Evolutionary conservation across 2,329 filamentous ascomycete species (phyloP).

Genomic region (Paradendryphiella salina): DNA sequence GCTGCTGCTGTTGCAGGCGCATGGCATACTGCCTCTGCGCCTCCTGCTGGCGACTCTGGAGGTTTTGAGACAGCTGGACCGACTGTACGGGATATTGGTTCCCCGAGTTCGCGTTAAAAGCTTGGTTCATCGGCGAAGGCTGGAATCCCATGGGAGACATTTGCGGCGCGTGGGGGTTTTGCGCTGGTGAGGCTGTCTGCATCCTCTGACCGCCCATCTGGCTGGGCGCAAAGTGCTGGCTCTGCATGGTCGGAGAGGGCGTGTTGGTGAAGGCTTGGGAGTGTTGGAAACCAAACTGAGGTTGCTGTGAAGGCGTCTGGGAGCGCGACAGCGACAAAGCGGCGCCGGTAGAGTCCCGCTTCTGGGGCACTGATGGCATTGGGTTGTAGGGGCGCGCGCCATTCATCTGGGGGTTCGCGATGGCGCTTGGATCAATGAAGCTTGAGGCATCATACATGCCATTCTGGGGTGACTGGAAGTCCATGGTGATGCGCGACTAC

Average conservation of each 20-base stretch:
- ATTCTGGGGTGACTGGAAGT: constrained; percentile 45
- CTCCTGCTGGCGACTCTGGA: constrained; percentile 57
- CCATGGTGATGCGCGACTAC: constrained; percentile 38
- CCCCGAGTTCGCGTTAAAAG: constrained; percentile 47
- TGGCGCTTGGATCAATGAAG: constrained; percentile 48
- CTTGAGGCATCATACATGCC: constrained; percentile 43
- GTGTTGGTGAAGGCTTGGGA: constrained; percentile 80
- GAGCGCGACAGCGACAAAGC: constrained; percentile 92
- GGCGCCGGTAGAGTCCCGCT: constrained; percentile 82
- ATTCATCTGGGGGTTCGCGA: constrained; percentile 58
- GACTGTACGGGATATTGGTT: constrained; percentile 52
- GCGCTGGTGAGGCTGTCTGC: constrained; percentile 89
- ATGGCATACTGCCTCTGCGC: constrained; percentile 84
- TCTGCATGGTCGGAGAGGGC: constrained; percentile 89
- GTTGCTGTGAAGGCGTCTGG: constrained; percentile 83
- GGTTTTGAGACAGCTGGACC: constrained; percentile 56
- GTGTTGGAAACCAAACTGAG: constrained; percentile 64
- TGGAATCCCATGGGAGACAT: constrained; percentile 48
- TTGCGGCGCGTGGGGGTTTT: constrained; percentile 61
- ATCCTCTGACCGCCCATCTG: constrained; percentile 64
- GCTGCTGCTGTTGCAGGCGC: constrained; percentile 72
- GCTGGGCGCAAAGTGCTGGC: constrained; percentile 68
- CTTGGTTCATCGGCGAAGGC: constrained; percentile 43
- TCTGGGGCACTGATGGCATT: constrained; percentile 90
- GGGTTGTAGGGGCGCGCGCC: constrained; percentile 76